Evolutionary conservation across 108 stramenopile species (phyloP).

Genomic region (Skeletonema potamos): DNA sequence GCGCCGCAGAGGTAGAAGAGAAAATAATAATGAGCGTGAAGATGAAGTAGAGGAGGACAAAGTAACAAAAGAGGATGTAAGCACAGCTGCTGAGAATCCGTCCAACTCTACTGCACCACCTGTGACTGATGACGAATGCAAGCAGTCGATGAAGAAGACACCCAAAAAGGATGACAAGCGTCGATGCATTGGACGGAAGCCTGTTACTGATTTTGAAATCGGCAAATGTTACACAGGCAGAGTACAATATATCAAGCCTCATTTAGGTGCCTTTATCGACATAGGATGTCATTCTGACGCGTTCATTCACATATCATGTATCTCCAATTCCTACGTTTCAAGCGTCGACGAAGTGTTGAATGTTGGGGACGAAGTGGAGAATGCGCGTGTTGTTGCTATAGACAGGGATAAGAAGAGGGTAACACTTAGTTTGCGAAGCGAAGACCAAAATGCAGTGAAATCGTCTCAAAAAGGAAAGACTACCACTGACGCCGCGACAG

Average conservation of each 20-base stretch:
- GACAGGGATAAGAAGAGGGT: conserved; percentile 77
- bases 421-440: conserved; percentile 69
- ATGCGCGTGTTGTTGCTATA: conserved; percentile 66
- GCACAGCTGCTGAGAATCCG: not conserved
- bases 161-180: conserved; percentile 53
- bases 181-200: conserved; percentile 85
- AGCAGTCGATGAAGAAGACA: conserved; percentile 11
- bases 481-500: not conserved
- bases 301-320: conserved; percentile 84
- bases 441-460: conserved; percentile 57
- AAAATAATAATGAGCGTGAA: conserved; percentile 14
- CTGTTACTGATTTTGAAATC: conserved; percentile 79
- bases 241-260: conserved; percentile 80
- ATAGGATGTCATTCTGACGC: conserved; percentile 86
- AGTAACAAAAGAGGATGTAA: not conserved
- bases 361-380: conserved; percentile 60
- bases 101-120: not conserved
- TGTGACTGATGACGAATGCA: not conserved
- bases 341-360: conserved; percentile 56
- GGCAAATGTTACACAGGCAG: conserved; percentile 61
- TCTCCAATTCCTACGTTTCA: conserved; percentile 70
- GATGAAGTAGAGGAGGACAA: conserved; percentile 3
- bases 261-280: conserved; percentile 85
- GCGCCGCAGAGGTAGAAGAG: conserved; percentile 37
- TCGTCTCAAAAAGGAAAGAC: conserved; percentile 39